Evolutionary conservation across 257 asterid species (phyloP), one percentile per base, ranked within the genome.

Genomic region (Nemophila menziesii): DNA sequence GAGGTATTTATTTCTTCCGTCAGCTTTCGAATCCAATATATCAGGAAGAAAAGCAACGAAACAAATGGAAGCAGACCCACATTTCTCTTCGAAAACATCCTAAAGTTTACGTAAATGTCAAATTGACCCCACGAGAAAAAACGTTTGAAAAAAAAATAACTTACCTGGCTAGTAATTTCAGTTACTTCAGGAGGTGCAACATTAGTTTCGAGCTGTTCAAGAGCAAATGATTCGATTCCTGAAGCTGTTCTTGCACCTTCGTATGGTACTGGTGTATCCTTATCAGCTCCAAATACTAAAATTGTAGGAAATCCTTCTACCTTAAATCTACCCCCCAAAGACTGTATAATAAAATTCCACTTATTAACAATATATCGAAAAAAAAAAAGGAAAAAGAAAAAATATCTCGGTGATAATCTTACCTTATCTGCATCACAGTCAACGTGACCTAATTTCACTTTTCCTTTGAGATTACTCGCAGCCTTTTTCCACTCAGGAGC

Each of bases 401-500:
- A 26, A 4, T 26, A 10, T 26, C 33, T 26, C 33, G 33, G 33
- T 54, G 29, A 43, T 49, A 19, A 61, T 60, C 70, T 69, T 67
- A 81, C 94, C 69, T 90, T 85, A 21, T 90, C 96, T 5, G 84
- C 79, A 55, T 81, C 98, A 65, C 96, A 79, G 72, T 90, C 93
- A 50, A 90, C 96, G 54, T 90, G 98, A 26, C 98, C 98, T 68
- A 90, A 56, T 77, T 85, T 90, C 71, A 72, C 94, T 62, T 90
- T 82, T 61, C 93, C 96, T 78, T 79, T 68, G 43, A 85, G 87
- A 66, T 64, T 81, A 51, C 69, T 81, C 57, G 98, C 81, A 66
- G 96, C 98, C 71, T 71, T 90, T 77, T 77, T 85, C 96, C 98
- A 90, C 71, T 90, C 98, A 24, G 96, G 96, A 63, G 96, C 98